phyloP scores from a whole-genome alignment of 2,329 filamentous ascomycete species.

The Blastomyces percursus region DNA sequence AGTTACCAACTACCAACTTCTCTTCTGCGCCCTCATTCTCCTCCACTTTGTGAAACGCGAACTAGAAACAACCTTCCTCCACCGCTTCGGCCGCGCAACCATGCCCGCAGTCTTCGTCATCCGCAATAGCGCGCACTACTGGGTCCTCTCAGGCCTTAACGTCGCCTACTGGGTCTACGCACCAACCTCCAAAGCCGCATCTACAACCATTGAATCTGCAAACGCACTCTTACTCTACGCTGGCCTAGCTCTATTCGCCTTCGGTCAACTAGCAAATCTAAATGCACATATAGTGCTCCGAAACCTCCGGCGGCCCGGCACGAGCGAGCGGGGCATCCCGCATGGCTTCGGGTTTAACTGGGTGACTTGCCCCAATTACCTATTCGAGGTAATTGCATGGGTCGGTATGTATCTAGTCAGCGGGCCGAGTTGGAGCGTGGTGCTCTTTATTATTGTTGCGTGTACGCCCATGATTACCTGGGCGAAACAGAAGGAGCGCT shows the following conservation, averaged over 20 bases:
- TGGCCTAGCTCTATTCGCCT: constrained; percentile 59
- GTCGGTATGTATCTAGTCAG: constrained; percentile 67
- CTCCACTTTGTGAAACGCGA: constrained; percentile 92
- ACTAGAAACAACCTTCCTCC: constrained; percentile 83
- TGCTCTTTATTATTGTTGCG: constrained; percentile 64
- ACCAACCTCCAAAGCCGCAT: constrained; percentile 58
- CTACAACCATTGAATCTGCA: constrained; percentile 23
- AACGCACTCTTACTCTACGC: constrained; percentile 50
- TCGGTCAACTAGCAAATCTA: constrained; percentile 73
- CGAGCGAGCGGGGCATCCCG: constrained; percentile 80
- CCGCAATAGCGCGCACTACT: constrained; percentile 94
- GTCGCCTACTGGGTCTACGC: constrained; percentile 78
- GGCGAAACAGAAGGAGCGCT: constrained; percentile 84
- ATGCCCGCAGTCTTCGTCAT: constrained; percentile 89
- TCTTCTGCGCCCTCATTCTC: constrained; percentile 62
- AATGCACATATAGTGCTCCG: constrained; percentile 69
- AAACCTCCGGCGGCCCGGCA: constrained; percentile 63
- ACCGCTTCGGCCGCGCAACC: constrained; percentile 87
- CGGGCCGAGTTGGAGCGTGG: constrained; percentile 61
- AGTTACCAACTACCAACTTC: constrained; percentile 56
- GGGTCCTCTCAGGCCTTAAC: constrained; percentile 68
- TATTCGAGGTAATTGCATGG: constrained; percentile 87
- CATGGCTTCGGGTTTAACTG: constrained; percentile 69
- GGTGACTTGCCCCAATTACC: constrained; percentile 95
- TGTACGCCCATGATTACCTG: constrained; percentile 71